phyloP scores from a whole-genome alignment of 2,329 filamentous ascomycete species.

The Fusarium camptoceras region DNA sequence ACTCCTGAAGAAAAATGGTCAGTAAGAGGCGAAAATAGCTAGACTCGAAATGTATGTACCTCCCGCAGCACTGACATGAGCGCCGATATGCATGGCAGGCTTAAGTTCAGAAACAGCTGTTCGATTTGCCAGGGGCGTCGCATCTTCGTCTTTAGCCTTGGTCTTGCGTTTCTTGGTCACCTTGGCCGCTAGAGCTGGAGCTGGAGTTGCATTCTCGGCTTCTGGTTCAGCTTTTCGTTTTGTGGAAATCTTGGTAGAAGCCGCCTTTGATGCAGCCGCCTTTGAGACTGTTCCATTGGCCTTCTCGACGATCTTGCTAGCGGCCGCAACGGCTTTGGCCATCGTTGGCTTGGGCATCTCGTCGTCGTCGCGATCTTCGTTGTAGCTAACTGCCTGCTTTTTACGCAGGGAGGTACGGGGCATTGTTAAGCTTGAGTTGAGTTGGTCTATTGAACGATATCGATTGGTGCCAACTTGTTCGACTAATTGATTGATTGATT shows the following conservation, averaged over 20 bases:
- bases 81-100: constrained; percentile 83
- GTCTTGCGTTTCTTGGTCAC: constrained; percentile 58
- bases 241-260: constrained; percentile 38
- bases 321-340: constrained; percentile 30
- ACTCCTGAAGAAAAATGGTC: constrained; percentile 68
- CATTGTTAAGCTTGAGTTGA: constrained; percentile 44
- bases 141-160: constrained; percentile 55
- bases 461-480: neutral
- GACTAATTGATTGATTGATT: neutral
- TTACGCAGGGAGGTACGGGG: constrained; percentile 52
- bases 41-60: constrained; percentile 61
- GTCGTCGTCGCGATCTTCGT: constrained; percentile 45
- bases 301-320: constrained; percentile 46
- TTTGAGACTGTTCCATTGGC: constrained; percentile 44
- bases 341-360: constrained; percentile 27
- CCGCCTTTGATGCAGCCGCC: constrained; percentile 39
- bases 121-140: constrained; percentile 74
- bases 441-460: neutral
- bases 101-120: constrained; percentile 73
- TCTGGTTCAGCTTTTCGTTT: constrained; percentile 51
- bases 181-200: constrained; percentile 41
- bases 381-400: constrained; percentile 49
- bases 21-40: constrained; percentile 10
- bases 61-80: constrained; percentile 90
- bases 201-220: constrained; percentile 41